Evolutionary conservation across 768 basidiomycete species (phyloP), one percentile per base, ranked within the genome.

Genomic region (Paxillus ammoniavirescens): DNA sequence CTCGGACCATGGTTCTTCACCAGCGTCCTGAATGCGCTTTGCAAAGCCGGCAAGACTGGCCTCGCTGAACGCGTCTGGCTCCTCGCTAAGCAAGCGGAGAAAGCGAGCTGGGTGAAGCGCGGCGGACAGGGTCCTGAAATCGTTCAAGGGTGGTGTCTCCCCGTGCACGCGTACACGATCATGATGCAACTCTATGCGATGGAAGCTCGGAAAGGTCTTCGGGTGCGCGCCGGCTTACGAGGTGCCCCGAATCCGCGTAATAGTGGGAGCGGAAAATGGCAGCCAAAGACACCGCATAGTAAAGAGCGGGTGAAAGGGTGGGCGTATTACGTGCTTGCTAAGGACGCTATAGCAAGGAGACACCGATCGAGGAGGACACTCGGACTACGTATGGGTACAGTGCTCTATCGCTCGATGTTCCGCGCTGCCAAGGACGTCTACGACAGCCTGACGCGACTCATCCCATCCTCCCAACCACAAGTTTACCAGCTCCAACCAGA

Each of bases 41-140:
- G 71, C 52, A 87, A 87, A 59, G 71, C 77, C 0, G 81, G 84
- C 0, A 72, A 72, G 56, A 77, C 77, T 0, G 78, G 79, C 0
- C 66, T 83, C 4, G 81, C 84, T 0, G 83, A 86, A 61, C 77
- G 81, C 15, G 76, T 92, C 2, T 91, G 87, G 82, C 58, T 74
- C 13, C 72, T 86, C 18, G 87, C 82, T 8, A 76, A 77, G 59
- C 70, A 77, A 53, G 86, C 85, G 0, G 84, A 89, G 62, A 68
- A 64, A 33, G 69, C 68, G 26, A 89, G 87, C 56, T 82, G 80
- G 77, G 49, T 61, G 1, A 58, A 31, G 31, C n/a, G 17, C 8
- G 62, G 65, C 7, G 55, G 59, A 17, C 57, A 59, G 8, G 56
- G 64, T 14, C 60, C 60, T 15, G 56, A 68, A 21, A 42, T 56